These are phyloP conservation scores for Gentiana dahurica DNA, from an alignment of 257 asterid species.

Conservation along the genomic window DNA sequence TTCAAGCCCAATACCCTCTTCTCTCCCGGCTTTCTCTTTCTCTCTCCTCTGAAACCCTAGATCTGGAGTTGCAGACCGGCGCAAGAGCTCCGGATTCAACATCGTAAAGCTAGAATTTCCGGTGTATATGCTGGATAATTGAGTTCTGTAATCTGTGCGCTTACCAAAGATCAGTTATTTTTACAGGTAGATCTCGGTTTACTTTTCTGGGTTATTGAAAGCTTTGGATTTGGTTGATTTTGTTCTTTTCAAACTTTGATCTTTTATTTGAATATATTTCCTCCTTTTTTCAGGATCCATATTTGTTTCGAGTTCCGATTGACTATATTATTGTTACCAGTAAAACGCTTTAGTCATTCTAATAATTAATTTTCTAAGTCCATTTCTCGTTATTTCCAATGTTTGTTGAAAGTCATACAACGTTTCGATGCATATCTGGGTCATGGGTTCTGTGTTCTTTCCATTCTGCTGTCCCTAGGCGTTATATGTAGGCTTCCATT, in stretches of 20 bases:
- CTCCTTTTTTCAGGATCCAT: neutral
- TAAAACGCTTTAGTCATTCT: too few relatives aligned
- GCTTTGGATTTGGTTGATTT: neutral
- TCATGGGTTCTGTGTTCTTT: too few relatives aligned
- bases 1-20: slow-evolving; percentile 65
- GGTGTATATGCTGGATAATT: neutral
- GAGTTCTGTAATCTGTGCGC: slow-evolving; percentile 13
- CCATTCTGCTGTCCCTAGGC: too few relatives aligned
- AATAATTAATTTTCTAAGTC: too few relatives aligned
- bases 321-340: neutral
- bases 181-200: slow-evolving; percentile 5
- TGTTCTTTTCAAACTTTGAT: too few relatives aligned
- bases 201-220: neutral
- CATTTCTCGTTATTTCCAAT: too few relatives aligned
- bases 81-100: slow-evolving; percentile 20
- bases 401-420: too few relatives aligned
- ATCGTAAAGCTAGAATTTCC: neutral
- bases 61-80: slow-evolving; percentile 33
- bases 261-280: too few relatives aligned
- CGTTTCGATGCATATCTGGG: too few relatives aligned
- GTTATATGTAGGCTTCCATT: too few relatives aligned
- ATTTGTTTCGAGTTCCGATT: neutral
- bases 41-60: slow-evolving; percentile 48
- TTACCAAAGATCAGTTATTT: slow-evolving; percentile 4
- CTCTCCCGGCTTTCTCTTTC: slow-evolving; percentile 26